phyloP scores from a whole-genome alignment of 345 rosid genomes.

The Hypericum androsaemum region DNA sequence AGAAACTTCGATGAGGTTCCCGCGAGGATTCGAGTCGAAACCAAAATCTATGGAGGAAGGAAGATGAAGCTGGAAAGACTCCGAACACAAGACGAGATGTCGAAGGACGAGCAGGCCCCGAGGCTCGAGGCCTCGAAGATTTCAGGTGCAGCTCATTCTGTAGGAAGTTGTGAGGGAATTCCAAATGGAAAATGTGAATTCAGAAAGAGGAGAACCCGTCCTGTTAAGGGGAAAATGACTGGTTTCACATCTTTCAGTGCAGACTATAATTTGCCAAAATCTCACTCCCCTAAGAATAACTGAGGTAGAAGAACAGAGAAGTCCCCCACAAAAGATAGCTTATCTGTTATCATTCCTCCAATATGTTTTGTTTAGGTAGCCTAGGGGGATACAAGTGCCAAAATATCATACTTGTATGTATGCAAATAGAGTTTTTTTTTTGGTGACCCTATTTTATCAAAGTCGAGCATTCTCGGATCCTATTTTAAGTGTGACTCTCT shows the following conservation, averaged over 20 bases:
- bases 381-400: conserved; percentile 11
- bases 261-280: conserved; percentile 40
- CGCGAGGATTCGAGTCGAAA: conserved; percentile 4
- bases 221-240: conserved; percentile 14
- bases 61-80: conserved; percentile 15
- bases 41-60: conserved; percentile 15
- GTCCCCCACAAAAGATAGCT: neutral
- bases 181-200: neutral
- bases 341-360: conserved; percentile 4
- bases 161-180: conserved; percentile 13
- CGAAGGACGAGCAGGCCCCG: conserved; percentile 10
- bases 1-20: conserved; percentile 4
- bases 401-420: conserved; percentile 25
- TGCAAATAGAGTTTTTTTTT: conserved; percentile 13
- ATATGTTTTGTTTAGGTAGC: neutral
- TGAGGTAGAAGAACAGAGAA: conserved; percentile 17
- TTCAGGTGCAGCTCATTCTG: conserved; percentile 23
- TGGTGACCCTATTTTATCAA: neutral
- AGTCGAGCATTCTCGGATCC: too few relatives aligned
- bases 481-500: too few relatives aligned
- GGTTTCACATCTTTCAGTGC: conserved; percentile 41
- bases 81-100: conserved; percentile 6
- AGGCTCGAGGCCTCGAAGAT: conserved; percentile 8
- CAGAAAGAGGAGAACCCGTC: neutral
- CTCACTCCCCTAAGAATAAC: conserved; percentile 49